Percentiles rank a stretch among this genome's conserved stretches.
Evolutionary conservation across 2,329 filamentous ascomycete genomes (phyloP).

Genomic region (Exophiala sp.): DNA sequence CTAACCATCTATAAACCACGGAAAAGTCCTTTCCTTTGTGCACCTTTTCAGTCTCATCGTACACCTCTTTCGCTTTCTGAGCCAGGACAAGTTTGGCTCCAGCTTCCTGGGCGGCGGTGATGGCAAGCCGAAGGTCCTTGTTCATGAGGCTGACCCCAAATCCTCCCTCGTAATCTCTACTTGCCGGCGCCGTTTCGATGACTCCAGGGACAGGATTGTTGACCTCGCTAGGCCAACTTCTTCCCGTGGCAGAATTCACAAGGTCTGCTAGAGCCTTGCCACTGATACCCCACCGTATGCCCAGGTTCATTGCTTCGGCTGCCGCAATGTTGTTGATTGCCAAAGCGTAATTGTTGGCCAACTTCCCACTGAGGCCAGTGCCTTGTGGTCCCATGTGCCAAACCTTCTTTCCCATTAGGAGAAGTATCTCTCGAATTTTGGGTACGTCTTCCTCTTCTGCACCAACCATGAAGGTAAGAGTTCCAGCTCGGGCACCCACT

Average conservation of each 20-base stretch:
- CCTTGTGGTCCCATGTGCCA: conserved; percentile 81
- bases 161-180: conserved; percentile 68
- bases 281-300: conserved; percentile 57
- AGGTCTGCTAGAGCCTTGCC: conserved; percentile 68
- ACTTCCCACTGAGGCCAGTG: conserved; percentile 79
- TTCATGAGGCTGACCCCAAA: conserved; percentile 74
- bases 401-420: conserved; percentile 78
- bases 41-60: conserved; percentile 57
- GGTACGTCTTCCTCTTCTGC: conserved; percentile 55
- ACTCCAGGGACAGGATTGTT: conserved; percentile 94
- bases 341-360: conserved; percentile 95
- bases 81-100: conserved; percentile 61
- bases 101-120: conserved; percentile 63
- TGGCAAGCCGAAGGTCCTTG: conserved; percentile 69
- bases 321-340: conserved; percentile 83
- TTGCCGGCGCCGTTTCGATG: conserved; percentile 66
- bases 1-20: conserved; percentile 56
- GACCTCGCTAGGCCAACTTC: conserved; percentile 89
- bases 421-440: conserved; percentile 62
- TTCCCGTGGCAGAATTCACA: conserved; percentile 90
- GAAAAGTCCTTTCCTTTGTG: conserved; percentile 72
- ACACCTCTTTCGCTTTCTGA: conserved; percentile 58
- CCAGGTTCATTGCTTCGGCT: conserved; percentile 62
- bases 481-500: conserved; percentile 79
- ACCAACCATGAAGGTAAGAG: conserved; percentile 94